Conservation (phyloP, 148 eudicot species). For the Diospyros kaki region DNA sequence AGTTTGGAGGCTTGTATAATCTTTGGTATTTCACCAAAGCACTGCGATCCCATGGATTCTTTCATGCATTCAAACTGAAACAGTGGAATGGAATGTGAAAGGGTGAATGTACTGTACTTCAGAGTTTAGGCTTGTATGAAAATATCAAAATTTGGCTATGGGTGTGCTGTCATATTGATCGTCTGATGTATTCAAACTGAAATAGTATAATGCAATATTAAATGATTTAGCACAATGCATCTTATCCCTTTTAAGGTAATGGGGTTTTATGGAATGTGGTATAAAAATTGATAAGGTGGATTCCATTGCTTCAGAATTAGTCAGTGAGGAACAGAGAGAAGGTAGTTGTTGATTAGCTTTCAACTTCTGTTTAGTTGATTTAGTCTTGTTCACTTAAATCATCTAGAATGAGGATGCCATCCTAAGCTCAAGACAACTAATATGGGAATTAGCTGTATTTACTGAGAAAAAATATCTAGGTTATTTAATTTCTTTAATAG, state of each 20-base stretch:
- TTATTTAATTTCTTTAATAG: background rate
- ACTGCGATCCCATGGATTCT: background rate
- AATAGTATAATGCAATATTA: background rate
- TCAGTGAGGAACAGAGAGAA: background rate
- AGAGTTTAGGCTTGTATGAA: no score
- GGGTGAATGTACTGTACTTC: background rate
- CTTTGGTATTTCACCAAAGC: no score
- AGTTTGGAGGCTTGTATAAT: no score
- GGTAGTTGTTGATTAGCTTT: background rate
- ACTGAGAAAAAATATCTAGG: background rate
- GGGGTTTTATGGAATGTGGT: background rate
- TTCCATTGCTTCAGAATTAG: slow-evolving; percentile 4
- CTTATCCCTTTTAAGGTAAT: background rate
- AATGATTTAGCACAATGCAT: background rate
- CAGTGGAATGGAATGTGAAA: background rate
- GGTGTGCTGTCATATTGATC: no score
- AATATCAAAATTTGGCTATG: no score
- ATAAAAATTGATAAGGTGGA: background rate
- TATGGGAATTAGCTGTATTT: slow-evolving; percentile 9
- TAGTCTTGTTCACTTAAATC: slow-evolving; percentile 1
- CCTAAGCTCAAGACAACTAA: background rate
- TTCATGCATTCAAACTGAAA: background rate
- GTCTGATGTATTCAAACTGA: background rate
- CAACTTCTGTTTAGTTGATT: background rate
- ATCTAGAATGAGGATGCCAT: slow-evolving; percentile 7